Evolutionary conservation across 352 stramenopile genomes (phyloP), one percentile per base, ranked within the genome.

Genomic region (Phytophthora colocasiae): DNA sequence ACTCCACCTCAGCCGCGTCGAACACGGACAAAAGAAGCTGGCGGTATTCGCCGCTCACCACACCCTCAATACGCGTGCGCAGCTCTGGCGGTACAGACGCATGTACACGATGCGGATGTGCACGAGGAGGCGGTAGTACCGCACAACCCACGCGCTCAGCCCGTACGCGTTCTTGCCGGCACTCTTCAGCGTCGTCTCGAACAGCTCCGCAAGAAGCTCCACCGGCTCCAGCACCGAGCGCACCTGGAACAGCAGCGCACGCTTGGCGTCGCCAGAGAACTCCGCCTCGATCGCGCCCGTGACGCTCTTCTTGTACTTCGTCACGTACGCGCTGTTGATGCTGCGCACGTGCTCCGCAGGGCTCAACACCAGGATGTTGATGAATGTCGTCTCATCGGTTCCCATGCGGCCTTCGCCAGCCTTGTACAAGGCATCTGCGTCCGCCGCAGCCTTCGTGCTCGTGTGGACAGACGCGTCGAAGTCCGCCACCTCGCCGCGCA

Each of bases 381-480:
- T n/a, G n/a, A n/a, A n/a, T n/a, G n/a, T n/a, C n/a, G n/a, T n/a
- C n/a, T n/a, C n/a, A n/a, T n/a, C n/a, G n/a, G n/a, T n/a, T n/a
- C 83, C 80, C 38, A 81, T 78, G 48, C 70, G 73, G 61, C 80
- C 79, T 71, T 92, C 74, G 60, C 83, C 27, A 31, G 27, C 27
- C 27, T 31, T 31, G 27, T 19, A 19, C 19, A 19, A 19, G 19
- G 19, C 19, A 19, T 19, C 19, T 19, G 19, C 19, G 19, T 19
- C 70, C 19, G 63, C 59, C 40, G 27, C 27, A 19, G 31, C 80
- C 69, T 89, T 86, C 41, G 63, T 58, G 24, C 59, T 53, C 41
- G 74, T 91, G 78, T 90, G 80, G 59, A 89, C 76, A 39, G 67
- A 48, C n/a, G 78, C 62, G 60, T 89, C 82, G 66, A 77, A 89